A percentile compares a stretch with the other conserved stretches of the same genome.
Evolutionary conservation across 129 eudicot genomes (phyloP).

Genomic region (Mikania micrantha): DNA sequence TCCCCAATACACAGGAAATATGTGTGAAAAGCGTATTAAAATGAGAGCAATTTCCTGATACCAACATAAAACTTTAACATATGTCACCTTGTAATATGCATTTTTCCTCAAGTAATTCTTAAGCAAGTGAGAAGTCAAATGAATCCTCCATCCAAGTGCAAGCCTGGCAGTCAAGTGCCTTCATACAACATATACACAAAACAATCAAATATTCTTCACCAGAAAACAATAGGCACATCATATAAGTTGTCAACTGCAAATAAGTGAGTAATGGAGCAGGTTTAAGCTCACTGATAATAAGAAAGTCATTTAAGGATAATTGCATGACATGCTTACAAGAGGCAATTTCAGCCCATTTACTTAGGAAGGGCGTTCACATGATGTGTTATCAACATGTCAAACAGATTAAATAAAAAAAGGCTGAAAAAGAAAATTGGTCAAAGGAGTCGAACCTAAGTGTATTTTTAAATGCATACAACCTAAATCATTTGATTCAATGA

Average conservation of each 20-base stretch:
- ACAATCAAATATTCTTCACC: neutral
- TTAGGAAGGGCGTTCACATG: neutral
- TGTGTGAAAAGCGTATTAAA: neutral
- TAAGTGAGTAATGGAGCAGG: neutral
- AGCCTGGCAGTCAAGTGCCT: constrained; percentile 93
- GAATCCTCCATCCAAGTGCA: constrained; percentile 97
- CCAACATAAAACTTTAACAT: neutral
- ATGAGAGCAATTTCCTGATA: constrained; percentile 6
- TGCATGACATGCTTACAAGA: neutral
- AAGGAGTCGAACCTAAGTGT: neutral
- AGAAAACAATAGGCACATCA: neutral
- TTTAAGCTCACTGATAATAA: constrained; percentile 8
- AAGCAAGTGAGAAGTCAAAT: constrained; percentile 79
- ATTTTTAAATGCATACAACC: neutral
- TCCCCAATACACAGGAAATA: neutral
- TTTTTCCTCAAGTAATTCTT: constrained; percentile 79
- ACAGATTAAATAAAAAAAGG: neutral
- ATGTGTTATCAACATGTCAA: neutral
- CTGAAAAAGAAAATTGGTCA: neutral
- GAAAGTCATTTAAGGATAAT: neutral
- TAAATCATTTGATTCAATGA: neutral
- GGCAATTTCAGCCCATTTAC: neutral
- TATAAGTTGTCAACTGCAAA: constrained; percentile 4
- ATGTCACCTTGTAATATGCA: constrained; percentile 87
- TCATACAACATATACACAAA: constrained; percentile 19